Evolutionary conservation across 2,329 filamentous ascomycete species (phyloP), one percentile per base, ranked within the genome.

Genomic region (Gnomoniopsis smithogilvyi): DNA sequence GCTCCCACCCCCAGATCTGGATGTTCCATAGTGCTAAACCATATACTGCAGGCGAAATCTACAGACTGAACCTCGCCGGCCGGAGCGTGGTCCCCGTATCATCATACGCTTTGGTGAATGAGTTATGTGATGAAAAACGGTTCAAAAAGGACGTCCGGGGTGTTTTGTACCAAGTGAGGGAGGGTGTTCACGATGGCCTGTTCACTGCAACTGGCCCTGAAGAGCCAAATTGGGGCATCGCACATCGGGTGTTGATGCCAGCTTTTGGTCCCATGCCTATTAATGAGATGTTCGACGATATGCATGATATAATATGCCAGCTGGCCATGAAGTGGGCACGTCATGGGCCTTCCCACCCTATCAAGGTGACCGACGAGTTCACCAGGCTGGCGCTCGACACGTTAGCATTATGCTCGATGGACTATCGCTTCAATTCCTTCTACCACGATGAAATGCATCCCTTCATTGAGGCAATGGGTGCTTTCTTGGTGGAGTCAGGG

Each of bases 381-480:
- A 90, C 88, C 2, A 81, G 88, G n/a, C 74, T 92, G 34, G 85
- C 89, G 0, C 79, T 92, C 2, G 89, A 92, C 68, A 89, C 88
- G 0, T 79, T 92, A 10, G 87, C 86, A 1, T 78, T 92, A 2
- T 89, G 87, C 69, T 77, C 84, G n/a, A 88, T 90, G 84, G 82
- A 83, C 41, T 88, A 80, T 60, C 84, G 89, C 19, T 92, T 92
- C 78, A 92, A 92, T 72, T 87, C 83, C 1, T 91, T 87, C 71
- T 92, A 92, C 67, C 78, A 79, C 30, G 82, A 89, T 15, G 77
- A 84, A 10, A 74, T 88, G 69, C 89, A 92, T 64, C 88, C 88
- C 0, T 92, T 92, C 65, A 78, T 91, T 43, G 70, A 78, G 48
- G 82, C 86, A 36, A 91, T 92, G 88, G 78, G 78, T 1, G 78